These are phyloP conservation scores for Tylopilus felleus DNA, from an alignment of 768 basidiomycete species.

Conservation along the genomic window DNA sequence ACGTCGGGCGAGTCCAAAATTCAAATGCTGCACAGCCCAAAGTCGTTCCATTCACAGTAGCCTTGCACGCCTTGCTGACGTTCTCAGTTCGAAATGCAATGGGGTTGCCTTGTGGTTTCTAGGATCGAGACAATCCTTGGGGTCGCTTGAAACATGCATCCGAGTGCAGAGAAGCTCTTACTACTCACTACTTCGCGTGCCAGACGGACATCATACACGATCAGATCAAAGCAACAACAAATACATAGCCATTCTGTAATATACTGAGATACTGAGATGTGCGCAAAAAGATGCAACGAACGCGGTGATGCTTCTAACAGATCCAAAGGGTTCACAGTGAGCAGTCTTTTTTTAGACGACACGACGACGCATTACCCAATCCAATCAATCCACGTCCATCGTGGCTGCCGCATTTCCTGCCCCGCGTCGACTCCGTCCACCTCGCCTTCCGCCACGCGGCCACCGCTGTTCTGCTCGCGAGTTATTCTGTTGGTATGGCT, in stretches of 20 bases:
- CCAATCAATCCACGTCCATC: constrained; percentile 30
- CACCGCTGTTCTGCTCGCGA: constrained; percentile 27
- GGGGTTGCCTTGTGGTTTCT: too few species aligned
- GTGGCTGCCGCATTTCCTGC: constrained; percentile 9
- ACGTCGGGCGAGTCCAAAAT: too few species aligned
- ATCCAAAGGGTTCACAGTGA: constrained; percentile 9
- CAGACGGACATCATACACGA: too few species aligned
- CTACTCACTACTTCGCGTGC: too few species aligned
- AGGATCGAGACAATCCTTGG: too few species aligned
- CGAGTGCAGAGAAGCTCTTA: too few species aligned
- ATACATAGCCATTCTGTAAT: constrained; percentile 26
- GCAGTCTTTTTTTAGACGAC: constrained; percentile 10
- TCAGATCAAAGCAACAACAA: background rate
- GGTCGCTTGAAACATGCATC: too few species aligned
- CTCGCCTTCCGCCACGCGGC: constrained; percentile 26
- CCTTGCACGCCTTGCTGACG: too few species aligned
- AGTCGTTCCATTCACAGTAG: too few species aligned
- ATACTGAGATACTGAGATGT: constrained; percentile 24
- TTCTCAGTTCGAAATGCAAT: too few species aligned
- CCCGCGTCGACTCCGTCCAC: constrained; percentile 25
- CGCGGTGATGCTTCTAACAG: constrained; percentile 13
- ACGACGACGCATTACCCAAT: background rate
- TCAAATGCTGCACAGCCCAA: too few species aligned
- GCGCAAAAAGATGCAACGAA: constrained; percentile 14
- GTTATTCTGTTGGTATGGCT: constrained; percentile 42